These are phyloP conservation scores for Elongisporangium prolatum DNA, from an alignment of 352 stramenopile species.

Conservation along the genomic window DNA sequence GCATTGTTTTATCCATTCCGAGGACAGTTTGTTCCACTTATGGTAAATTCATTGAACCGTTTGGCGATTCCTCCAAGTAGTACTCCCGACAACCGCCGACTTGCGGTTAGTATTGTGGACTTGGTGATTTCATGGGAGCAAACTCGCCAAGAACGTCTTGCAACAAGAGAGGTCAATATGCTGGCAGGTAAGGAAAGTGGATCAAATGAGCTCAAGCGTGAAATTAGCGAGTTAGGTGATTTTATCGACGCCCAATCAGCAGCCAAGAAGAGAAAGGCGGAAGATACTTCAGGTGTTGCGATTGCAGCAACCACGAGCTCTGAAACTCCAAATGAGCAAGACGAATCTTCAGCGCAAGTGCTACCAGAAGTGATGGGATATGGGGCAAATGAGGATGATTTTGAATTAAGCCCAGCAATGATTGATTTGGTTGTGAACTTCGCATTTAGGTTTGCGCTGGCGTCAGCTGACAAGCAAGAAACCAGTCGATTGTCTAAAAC, in stretches of 20 bases:
- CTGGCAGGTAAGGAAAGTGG: not conserved
- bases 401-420: conserved; percentile 83
- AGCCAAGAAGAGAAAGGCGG: not conserved
- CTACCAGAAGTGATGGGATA: conserved; percentile 5
- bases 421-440: conserved; percentile 93
- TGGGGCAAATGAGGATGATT: conserved; percentile 72
- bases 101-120: conserved; percentile 94
- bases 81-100: conserved; percentile 88
- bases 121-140: conserved; percentile 96
- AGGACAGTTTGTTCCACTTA: conserved; percentile 92
- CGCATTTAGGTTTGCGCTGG: conserved; percentile 81
- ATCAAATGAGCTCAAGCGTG: conserved; percentile 16
- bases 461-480: conserved; percentile 87
- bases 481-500: conserved; percentile 86
- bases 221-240: not conserved
- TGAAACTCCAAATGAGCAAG: conserved; percentile 14
- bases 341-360: conserved; percentile 9
- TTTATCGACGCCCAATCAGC: not conserved
- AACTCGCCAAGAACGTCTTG: conserved; percentile 69
- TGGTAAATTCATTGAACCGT: conserved; percentile 95
- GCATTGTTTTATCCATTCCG: conserved; percentile 92
- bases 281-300: conserved; percentile 3
- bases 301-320: conserved; percentile 7
- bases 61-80: conserved; percentile 94
- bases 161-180: conserved; percentile 7